Evolutionary conservation across 331 rosid genomes (phyloP).

Genomic region (Quercus lobata): DNA sequence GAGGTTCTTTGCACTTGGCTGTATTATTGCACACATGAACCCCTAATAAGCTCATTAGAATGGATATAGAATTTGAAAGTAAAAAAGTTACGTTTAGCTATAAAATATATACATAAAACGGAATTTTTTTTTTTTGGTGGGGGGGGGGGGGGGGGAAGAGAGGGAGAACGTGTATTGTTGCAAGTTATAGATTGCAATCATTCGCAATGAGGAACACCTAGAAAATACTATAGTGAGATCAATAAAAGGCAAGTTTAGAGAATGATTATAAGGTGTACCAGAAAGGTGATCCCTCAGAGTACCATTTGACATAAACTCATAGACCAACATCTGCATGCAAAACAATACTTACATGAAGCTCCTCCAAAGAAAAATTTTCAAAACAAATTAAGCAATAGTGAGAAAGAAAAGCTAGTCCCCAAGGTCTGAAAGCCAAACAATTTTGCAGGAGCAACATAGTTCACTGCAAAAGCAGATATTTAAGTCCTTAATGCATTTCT

Average conservation of each 20-base stretch:
- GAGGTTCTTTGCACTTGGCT: conserved; percentile 51
- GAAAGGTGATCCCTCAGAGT: conserved; percentile 8
- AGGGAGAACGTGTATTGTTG: background rate
- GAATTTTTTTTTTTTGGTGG: no score
- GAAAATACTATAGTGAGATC: background rate
- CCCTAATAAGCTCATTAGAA: background rate
- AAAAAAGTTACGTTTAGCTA: background rate
- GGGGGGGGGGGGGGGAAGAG: no score
- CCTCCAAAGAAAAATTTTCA: background rate
- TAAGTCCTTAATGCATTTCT: no score
- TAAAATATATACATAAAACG: no score
- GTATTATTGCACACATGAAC: conserved; percentile 21
- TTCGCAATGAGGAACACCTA: background rate
- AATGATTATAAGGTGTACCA: conserved; percentile 41
- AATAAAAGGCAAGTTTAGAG: conserved; percentile 6
- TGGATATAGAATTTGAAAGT: background rate
- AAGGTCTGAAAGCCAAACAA: no score
- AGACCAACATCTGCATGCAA: conserved; percentile 6
- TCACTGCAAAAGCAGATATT: no score
- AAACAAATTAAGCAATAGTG: conserved; percentile 21
- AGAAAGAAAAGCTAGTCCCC: background rate
- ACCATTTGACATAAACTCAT: no score
- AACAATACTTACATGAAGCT: background rate
- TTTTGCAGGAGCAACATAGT: no score
- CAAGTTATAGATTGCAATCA: background rate